Percentiles rank a stretch among this genome's conserved stretches.
Evolutionary conservation across 106 monocot species (phyloP).

Genomic region (Phalaenopsis equestris): DNA sequence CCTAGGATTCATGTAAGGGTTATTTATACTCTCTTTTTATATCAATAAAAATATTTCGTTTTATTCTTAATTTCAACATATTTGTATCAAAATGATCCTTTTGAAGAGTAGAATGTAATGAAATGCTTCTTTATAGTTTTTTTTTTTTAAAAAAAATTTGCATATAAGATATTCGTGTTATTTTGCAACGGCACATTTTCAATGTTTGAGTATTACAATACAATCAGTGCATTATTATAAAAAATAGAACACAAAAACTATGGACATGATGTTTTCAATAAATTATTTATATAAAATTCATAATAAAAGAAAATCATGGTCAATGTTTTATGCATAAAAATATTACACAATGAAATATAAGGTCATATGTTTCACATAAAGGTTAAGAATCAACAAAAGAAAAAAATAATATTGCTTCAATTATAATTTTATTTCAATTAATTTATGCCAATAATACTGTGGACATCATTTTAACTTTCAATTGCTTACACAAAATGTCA

Average conservation of each 20-base stretch:
- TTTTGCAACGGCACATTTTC: too few species aligned
- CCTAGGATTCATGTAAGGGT: too few species aligned
- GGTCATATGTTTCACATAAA: background rate
- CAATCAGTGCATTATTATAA: background rate
- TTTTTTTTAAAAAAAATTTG: too few species aligned
- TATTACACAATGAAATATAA: background rate
- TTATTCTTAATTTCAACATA: too few species aligned
- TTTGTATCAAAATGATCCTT: too few species aligned
- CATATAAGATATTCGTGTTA: too few species aligned
- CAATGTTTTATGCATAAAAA: background rate
- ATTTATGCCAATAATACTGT: background rate
- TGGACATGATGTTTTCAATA: background rate
- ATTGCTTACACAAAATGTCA: background rate
- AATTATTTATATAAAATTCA: background rate
- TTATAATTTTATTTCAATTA: background rate
- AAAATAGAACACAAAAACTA: background rate
- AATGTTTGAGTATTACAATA: too few species aligned
- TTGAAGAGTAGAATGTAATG: too few species aligned
- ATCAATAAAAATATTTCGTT: too few species aligned
- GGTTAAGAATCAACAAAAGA: background rate
- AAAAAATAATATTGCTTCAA: background rate
- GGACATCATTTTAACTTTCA: background rate
- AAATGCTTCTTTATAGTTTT: too few species aligned
- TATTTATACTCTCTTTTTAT: too few species aligned
- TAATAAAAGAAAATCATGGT: background rate